Base-by-base conservation (phyloP, 2,329 filamentous ascomycete species). In the Colletotrichum sp. region DNA sequence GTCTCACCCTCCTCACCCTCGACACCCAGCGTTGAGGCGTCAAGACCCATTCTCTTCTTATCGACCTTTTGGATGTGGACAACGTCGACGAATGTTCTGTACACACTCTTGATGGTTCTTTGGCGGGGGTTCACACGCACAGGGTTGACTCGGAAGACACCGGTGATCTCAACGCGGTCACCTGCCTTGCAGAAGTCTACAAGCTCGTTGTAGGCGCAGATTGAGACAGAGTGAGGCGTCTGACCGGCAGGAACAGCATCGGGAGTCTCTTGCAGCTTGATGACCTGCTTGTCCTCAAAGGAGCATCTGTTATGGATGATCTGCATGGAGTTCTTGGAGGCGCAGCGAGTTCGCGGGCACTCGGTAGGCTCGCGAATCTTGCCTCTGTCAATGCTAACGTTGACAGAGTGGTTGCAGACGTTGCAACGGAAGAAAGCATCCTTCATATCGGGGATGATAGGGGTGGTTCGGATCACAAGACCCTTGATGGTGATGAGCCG, bases 401-500 rank as follows among this genome's bases (percentile, higher is more conserved):
- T 95, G 76, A 98, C 92, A 5, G 95, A 96, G 85, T 98, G 95
- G 81, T 96, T 95, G 86, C 97, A 99, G 30, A 96, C 92, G 74
- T 95, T 95, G 86, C 97, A 99, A 77, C 95, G 94, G 91, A 99
- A 99, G 86, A 98, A 98, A 1, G 97, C 97, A 82, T 98, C 95
- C 86, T 97, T 98, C 97, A 99, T 99, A 81, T 99, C 97, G 1
- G 97, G 97, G 78, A 99, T 98, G 78, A 99, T 95, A 1, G 97
- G 96, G 0, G 97, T 98, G 4, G 97, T 94, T 77, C 97, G 93
- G 81, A 99, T 99, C 76, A 99, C 97, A 18, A 99, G 89, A 61
- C 97, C 97, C 85, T 98, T 99, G 85, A 99, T 93, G 78, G 94
- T 95, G 78, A 99, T 94, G 78, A 99, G 91, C 82, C 97, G 97